Conservation (phyloP, 257 asterid genomes). For the Lycium barbarum region DNA sequence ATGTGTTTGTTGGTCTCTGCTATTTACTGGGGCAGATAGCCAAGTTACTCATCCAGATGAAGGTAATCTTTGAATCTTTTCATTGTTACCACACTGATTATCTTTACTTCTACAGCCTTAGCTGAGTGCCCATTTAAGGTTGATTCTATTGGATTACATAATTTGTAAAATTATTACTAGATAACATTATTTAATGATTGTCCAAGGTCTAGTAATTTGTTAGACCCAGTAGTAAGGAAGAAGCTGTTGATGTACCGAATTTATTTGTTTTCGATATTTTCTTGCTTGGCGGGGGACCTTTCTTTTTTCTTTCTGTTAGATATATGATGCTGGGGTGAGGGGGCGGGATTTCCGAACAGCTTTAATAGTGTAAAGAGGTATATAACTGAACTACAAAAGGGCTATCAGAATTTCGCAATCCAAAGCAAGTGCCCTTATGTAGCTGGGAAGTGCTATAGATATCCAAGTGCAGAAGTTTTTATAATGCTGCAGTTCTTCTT, state of each 20-base stretch:
- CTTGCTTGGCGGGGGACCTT: neutral
- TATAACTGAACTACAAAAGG: neutral
- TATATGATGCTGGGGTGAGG: neutral
- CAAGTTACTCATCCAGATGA: constrained; percentile 75
- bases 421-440: neutral
- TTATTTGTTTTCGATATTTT: neutral
- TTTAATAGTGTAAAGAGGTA: neutral
- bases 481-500: neutral
- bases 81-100: neutral
- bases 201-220: neutral
- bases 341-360: neutral
- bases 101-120: no score
- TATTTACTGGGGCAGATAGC: constrained; percentile 57
- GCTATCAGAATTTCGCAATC: neutral
- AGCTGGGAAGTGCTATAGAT: neutral
- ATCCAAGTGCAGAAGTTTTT: neutral
- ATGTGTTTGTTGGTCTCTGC: constrained; percentile 62
- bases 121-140: neutral
- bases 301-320: neutral
- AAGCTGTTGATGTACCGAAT: neutral
- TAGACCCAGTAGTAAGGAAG: neutral
- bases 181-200: neutral
- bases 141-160: neutral
- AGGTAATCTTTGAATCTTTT: constrained; percentile 50
- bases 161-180: neutral